Evolutionary conservation across 371 early-diverging fungal genomes (phyloP), one percentile per base, ranked within the genome.

Genomic region (Circinella minor): DNA sequence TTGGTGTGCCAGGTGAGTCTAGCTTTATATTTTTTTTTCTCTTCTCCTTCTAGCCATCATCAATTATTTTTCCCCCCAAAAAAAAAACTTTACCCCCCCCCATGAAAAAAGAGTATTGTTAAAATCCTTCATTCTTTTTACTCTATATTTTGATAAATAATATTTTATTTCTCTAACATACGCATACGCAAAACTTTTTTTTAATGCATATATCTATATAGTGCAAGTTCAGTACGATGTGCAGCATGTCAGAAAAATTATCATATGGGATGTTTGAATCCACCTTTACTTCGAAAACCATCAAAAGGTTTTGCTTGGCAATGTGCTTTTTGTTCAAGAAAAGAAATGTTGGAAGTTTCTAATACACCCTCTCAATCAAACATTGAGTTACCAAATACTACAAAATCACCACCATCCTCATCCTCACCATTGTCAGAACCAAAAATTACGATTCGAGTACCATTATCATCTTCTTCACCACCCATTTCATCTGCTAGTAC

Each of bases 251-350:
- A 90, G 46, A 86, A 89, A 51, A 84, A 87, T 67, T 92, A 87
- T 65, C 94, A 94, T 70, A 89, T 94, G 90, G 67, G 85, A 39
- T 94, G 94, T 63, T 73, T 92, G 55, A 90, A 90, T 67, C 94
- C 94, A 15, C 94, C 94, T 36, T 73, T 93, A 20, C 61, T 78
- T 2, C 86, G 86, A 51, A 92, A 91, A 72, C 93, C 93, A 0
- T 85, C 90, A 37, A 94, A 94, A 70, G 93, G 93, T 0, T 94
- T 92, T 69, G 93, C 89, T 27, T 94, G 93, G 89, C 91, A 92
- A 74, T 94, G 94, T 55, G 91, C 91, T 3, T 80, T 86, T 5
- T 94, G 94, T 62, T 79, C 91, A 43, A 66, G 77, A 37, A 74
- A 74, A 64, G 81, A 67, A 49, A 34, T 57, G 27, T 13, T 57